Conservation (phyloP, 2,329 filamentous ascomycete genomes). For the Colletotrichum trifolii region DNA sequence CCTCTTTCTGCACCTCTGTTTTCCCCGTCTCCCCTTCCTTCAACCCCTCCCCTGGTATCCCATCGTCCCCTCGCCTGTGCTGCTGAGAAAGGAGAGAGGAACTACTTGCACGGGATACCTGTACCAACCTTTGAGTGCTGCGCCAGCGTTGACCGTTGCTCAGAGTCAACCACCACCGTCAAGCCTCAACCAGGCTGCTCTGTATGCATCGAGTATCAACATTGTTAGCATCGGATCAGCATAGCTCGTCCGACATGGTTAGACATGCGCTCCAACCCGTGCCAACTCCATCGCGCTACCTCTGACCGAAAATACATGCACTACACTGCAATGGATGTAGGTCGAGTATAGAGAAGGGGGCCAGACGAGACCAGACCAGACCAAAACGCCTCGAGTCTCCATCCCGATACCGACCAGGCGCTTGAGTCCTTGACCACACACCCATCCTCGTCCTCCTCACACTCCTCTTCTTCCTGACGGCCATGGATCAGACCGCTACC, state of each 20-base stretch:
- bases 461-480: neutral
- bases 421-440: too few relatives aligned
- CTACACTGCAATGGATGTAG: neutral
- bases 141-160: too few relatives aligned
- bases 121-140: neutral
- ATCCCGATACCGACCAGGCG: constrained; percentile 11
- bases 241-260: too few relatives aligned
- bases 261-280: too few relatives aligned
- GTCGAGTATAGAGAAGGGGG: neutral
- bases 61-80: constrained; percentile 3
- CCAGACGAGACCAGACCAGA: constrained; percentile 10
- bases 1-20: neutral
- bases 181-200: neutral
- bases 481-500: constrained; percentile 31
- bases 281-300: too few relatives aligned
- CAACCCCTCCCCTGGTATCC: constrained; percentile 1
- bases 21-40: constrained; percentile 2
- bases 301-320: neutral
- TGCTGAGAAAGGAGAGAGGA: constrained; percentile 11
- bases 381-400: constrained; percentile 29
- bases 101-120: constrained; percentile 8
- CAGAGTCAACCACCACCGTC: neutral
- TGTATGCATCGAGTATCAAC: too few relatives aligned
- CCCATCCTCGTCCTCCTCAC: too few relatives aligned
- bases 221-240: too few relatives aligned